Evolutionary conservation across 2,329 filamentous ascomycete species (phyloP), one percentile per base, ranked within the genome.

Genomic region (Colletotrichum aenigma): DNA sequence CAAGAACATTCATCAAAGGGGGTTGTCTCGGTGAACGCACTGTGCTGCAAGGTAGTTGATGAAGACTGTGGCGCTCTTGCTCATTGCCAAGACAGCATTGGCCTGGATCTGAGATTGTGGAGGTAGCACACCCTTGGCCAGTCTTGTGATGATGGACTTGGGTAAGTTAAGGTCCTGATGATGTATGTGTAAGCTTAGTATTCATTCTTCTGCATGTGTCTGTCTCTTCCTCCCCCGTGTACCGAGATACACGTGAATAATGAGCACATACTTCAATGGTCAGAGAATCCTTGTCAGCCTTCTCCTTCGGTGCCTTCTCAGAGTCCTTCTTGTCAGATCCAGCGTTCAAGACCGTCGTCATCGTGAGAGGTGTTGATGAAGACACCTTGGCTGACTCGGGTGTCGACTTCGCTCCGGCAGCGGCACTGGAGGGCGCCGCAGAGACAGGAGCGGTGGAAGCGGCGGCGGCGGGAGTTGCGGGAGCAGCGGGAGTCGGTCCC

Each of bases 41-140:
- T 93, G 91, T 76, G 91, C 90, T 60, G 94, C 93, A 36, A 97
- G 87, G 83, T 96, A 95, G 85, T 92, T 96, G 79, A 97, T 93
- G 81, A 97, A 97, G 1, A 97, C 93, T 2, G 94, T 96, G 9
- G 95, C 93, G 84, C 94, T 94, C 85, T 96, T 96, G 78, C 91
- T 94, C 86, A 97, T 90, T 12, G 94, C 95, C 67, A 95, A 85
- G 70, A 96, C 91, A 56, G 95, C 95, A 86, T 96, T 95, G 81
- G 93, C 94, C 83, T 96, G 94, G 65, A 96, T 94, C 84, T 95
- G 94, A 7, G 94, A 96, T 82, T 96, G 96, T 7, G 94, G 89
- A 1, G 95, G 94, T 7, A 97, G 87, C 7, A 95, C 94, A 55
- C 94, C 93, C 86, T 96, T 96, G 55, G 94, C 94, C 38, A 97